Evolutionary conservation across 148 eudicot species (phyloP).

Genomic region (Simmondsia chinensis): DNA sequence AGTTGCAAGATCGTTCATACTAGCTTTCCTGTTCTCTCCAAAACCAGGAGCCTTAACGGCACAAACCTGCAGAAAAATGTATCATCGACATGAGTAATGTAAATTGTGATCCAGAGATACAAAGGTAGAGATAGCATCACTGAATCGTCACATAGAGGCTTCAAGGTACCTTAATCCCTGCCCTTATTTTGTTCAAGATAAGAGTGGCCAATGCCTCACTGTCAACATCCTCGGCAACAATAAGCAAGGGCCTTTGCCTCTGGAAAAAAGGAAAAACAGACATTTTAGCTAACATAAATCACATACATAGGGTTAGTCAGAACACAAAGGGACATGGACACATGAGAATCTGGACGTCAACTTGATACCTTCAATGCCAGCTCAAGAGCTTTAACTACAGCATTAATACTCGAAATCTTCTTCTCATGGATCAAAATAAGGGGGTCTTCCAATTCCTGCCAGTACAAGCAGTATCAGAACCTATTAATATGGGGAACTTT

Average conservation of each 20-base stretch:
- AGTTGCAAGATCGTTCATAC: slow-evolving; percentile 76
- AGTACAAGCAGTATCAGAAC: not conserved
- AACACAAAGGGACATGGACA: not conserved
- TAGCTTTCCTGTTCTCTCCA: slow-evolving; percentile 83
- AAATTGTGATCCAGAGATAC: not conserved
- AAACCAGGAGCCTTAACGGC: slow-evolving; percentile 96
- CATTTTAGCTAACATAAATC: not conserved
- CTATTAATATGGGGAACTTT: no score
- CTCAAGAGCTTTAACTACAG: slow-evolving; percentile 66
- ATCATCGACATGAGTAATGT: not conserved
- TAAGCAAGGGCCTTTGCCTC: slow-evolving; percentile 61
- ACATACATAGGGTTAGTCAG: not conserved
- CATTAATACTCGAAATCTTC: slow-evolving; percentile 52
- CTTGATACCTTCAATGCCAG: slow-evolving; percentile 75
- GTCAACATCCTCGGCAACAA: slow-evolving; percentile 65
- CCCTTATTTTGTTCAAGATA: slow-evolving; percentile 85
- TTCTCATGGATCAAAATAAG: slow-evolving; percentile 58
- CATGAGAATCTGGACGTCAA: not conserved
- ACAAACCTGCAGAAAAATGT: slow-evolving; percentile 43
- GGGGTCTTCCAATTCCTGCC: slow-evolving; percentile 61
- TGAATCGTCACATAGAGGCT: no score
- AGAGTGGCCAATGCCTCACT: slow-evolving; percentile 74
- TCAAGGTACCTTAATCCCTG: slow-evolving; percentile 71
- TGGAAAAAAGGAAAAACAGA: slow-evolving; percentile 17
- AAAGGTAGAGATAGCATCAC: not conserved